Evolutionary conservation across 768 basidiomycete genomes (phyloP).

Genomic region (Lanmaoa rubissima): DNA sequence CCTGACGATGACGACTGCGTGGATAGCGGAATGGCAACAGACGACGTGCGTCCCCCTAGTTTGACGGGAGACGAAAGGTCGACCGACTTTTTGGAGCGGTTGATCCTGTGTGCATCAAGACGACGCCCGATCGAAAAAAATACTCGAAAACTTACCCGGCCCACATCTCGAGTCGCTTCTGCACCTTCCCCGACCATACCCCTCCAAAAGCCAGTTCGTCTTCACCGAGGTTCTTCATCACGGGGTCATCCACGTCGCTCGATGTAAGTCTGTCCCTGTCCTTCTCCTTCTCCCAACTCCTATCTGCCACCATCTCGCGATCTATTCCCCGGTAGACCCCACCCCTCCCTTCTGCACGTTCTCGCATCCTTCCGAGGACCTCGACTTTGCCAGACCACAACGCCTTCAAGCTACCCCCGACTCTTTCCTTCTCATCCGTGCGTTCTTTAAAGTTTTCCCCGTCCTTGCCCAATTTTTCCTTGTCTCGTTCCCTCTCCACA

Average conservation of each 20-base stretch:
- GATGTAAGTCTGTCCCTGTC: constrained; percentile 20
- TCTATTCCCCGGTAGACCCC: constrained; percentile 13
- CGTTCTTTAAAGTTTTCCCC: constrained; percentile 34
- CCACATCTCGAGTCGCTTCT: constrained; percentile 50
- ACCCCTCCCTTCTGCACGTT: constrained; percentile 25
- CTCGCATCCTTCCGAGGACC: constrained; percentile 26
- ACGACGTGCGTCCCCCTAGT: constrained; percentile 22
- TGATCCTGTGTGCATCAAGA: constrained; percentile 28
- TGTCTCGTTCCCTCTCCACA: constrained; percentile 33
- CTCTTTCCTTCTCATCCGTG: constrained; percentile 34
- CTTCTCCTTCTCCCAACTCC: constrained; percentile 28
- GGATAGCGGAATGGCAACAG: constrained; percentile 32
- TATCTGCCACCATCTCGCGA: constrained; percentile 28
- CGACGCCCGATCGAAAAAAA: background rate
- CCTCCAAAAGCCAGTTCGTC: constrained; percentile 35
- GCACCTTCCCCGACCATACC: constrained; percentile 42
- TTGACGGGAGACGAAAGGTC: constrained; percentile 28
- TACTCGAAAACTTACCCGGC: constrained; percentile 37
- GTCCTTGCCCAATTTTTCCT: constrained; percentile 36
- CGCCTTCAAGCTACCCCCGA: constrained; percentile 33
- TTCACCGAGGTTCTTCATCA: constrained; percentile 25
- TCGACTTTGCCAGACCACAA: constrained; percentile 36
- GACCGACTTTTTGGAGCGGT: constrained; percentile 33
- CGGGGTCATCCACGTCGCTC: constrained; percentile 31
- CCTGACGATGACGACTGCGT: constrained; percentile 37